Conservation (phyloP, 2,329 filamentous ascomycete species). For the Apiospora hydei region DNA sequence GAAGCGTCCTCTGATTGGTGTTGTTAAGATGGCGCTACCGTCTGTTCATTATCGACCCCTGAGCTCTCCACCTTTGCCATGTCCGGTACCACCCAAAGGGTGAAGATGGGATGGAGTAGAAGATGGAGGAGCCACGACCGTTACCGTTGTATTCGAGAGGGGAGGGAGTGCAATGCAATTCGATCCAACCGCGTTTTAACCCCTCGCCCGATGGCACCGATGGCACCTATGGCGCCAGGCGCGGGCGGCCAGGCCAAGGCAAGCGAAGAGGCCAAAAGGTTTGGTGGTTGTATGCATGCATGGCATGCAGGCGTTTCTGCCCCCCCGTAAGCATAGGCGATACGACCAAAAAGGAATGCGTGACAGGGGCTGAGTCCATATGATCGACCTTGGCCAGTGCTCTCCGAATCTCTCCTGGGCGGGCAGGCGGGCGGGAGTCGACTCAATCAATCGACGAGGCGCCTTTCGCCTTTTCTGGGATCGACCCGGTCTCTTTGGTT, state of each 20-base stretch:
- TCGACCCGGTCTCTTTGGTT: constrained; percentile 1
- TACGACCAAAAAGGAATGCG: constrained; percentile 2
- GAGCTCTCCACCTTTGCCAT: constrained; percentile 6
- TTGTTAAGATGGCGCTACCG: constrained; percentile 2
- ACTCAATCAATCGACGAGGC: constrained; percentile 17
- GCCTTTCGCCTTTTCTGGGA: background rate
- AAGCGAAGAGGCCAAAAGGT: background rate
- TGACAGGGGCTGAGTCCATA: background rate
- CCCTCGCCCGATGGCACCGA: background rate
- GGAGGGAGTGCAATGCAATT: constrained; percentile 10
- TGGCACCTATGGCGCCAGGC: background rate
- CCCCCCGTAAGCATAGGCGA: background rate
- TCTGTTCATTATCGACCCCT: constrained; percentile 14
- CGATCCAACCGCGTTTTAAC: background rate
- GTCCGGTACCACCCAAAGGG: background rate
- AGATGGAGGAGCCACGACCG: background rate
- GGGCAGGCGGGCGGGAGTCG: background rate
- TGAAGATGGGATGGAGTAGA: background rate
- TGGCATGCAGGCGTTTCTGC: constrained; percentile 11
- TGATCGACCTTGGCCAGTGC: background rate
- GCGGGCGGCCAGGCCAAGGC: background rate
- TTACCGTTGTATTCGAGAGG: constrained; percentile 4
- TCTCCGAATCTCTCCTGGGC: constrained; percentile 5
- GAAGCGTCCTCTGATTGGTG: background rate
- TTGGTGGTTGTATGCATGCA: background rate